Base-by-base conservation (phyloP, 2,329 filamentous ascomycete genomes). In the Acephala macrosclerotiorum region DNA sequence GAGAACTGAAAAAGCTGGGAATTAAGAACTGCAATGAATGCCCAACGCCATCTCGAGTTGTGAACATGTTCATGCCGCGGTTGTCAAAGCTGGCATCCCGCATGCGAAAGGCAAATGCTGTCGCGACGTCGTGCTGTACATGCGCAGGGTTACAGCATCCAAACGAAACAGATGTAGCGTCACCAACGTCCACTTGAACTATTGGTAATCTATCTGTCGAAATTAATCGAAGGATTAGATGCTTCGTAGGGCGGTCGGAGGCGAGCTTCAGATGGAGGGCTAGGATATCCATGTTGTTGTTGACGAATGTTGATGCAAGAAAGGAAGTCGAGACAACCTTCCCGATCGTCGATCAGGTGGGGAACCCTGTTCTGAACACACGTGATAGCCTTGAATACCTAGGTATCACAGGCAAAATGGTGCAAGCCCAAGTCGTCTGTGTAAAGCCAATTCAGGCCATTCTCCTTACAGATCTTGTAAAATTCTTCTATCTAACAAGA, bases 131-230 rank as follows among this genome's bases (percentile, higher is more conserved):
- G 29, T 33, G 6, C 14, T 42, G 12, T 16, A 16, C 36, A 45
- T 49, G 45, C 47, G 47, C 47, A 51, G 47, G 47, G 47, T 51
- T 51, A 12, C 16, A 51, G 47, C n/a, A 51, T 51, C 3, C 9
- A 51, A 51, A 12, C 11, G 11, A 51, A 51, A 29, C 47, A 29
- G 20, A 16, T 51, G 16, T 2, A 51, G 16, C 20, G 16, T 51
- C 22, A 26, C 22, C 47, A 47, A 22, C 42, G 6, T 18, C 11
- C 25, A 51, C 22, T 29, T 51, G 47, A 12, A 14, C 3, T n/a
- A 3, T 51, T 22, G 47, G 9, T 9, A 51, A 51, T 51, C 47
- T 51, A 20, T 20, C 22, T 29, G 22, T 5, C 47, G 38, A 14
- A n/a, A 14, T 42, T 12, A 42, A n/a, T 16, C 18, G 38, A 6